These are phyloP conservation scores for Gaeumannomyces tritici DNA, from an alignment of 2,329 filamentous ascomycete species.

Conservation along the genomic window DNA sequence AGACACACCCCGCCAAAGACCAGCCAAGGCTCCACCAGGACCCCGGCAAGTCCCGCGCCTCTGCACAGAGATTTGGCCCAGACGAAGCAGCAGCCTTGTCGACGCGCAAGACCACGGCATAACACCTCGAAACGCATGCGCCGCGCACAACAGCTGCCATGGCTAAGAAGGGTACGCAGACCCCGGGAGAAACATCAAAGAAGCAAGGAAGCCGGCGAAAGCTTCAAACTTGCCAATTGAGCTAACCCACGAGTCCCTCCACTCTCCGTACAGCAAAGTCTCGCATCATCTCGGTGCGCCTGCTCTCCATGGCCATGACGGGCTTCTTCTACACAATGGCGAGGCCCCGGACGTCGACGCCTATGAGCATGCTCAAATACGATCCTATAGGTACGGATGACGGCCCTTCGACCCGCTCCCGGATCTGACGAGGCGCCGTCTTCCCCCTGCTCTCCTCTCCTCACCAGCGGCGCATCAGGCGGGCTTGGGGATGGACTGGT, in stretches of 20 bases:
- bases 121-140: neutral
- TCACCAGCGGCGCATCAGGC: no score
- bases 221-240: neutral
- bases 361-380: constrained; percentile 97
- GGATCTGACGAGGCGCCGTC: no score
- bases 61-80: neutral
- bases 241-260: neutral
- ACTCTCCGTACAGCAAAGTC: constrained; percentile 64
- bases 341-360: constrained; percentile 69
- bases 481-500: no score
- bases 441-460: neutral
- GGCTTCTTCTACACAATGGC: constrained; percentile 92
- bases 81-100: neutral
- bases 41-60: neutral
- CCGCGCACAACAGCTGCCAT: constrained; percentile 10
- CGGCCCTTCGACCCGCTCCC: neutral
- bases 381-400: constrained; percentile 73
- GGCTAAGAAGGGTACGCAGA: constrained; percentile 25
- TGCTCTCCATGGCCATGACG: constrained; percentile 97
- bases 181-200: no score
- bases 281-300: constrained; percentile 83
- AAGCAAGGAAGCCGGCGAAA: neutral
- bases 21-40: neutral
- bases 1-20: neutral
- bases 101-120: neutral